Base-by-base conservation (phyloP, 1,139 yeast species). In the Sugiyamaella xylanicola region DNA sequence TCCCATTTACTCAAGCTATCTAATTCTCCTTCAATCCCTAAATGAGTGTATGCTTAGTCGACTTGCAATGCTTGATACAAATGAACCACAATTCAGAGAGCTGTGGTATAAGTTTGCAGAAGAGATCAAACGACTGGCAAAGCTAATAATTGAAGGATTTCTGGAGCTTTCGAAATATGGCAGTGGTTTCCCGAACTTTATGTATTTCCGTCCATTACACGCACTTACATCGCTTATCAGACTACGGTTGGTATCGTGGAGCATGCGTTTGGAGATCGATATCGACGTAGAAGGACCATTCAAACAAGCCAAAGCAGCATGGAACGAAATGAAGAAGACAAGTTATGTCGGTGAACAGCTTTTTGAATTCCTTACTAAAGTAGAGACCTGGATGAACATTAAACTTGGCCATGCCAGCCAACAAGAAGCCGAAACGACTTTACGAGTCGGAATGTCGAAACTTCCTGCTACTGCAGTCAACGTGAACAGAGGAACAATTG, bases 121-220 rank as follows among this genome's bases (percentile, higher is more conserved):
- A 15, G 54, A 54, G 35, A 47, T 50, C 20, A 40, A 50, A 25
- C 32, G 48, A 39, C 21, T 40, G 16, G 57, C 54, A 3, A 42
- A 15, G 8, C 45, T 54, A 20, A 40, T 79, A 39, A 70, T 82
- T 40, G 76, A 75, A 46, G 72, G 78, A 5, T 81, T 81, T 65
- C 71, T 78, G 16, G 67, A 67, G 21, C 57, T 80, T 36, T 74
- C 78, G 53, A 70, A 71, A 7, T 70, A 72, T 53, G 74, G 79
- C 0, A 63, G 72, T 5, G 68, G 73, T 53, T 77, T 77, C 55
- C 86, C 86, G 1, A 79, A 84, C 1, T 80, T 79, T 59, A 75
- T 81, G 63, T 79, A 79, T 65, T 82, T 80, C 61, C 68, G 85
- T 43, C 84, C 85, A 2, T 70, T 82, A 75, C 81, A 80, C 64